These are phyloP conservation scores for Sambucus nigra DNA, from an alignment of 129 eudicot species.

Conservation along the genomic window DNA sequence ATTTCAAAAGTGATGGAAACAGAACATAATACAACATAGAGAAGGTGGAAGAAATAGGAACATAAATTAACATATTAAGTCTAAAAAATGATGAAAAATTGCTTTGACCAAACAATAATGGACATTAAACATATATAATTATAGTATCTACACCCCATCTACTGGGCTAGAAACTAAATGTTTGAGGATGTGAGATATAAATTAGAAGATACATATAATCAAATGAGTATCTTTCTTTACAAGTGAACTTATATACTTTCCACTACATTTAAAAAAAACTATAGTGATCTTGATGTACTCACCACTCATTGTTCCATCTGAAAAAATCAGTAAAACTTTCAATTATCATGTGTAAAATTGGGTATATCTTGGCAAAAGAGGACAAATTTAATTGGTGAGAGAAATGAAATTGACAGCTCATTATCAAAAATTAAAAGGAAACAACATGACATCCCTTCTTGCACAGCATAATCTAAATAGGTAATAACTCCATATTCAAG, in stretches of 20 bases:
- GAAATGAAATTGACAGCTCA: background rate
- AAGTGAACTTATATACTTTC: background rate
- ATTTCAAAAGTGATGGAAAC: too few species aligned
- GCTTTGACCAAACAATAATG: too few species aligned
- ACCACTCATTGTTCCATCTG: conserved; percentile 3
- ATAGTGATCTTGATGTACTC: conserved; percentile 1
- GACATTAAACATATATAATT: too few species aligned
- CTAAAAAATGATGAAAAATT: too few species aligned
- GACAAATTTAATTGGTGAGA: background rate
- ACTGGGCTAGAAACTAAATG: background rate
- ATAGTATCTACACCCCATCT: too few species aligned
- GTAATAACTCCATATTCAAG: too few species aligned
- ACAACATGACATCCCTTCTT: conserved; percentile 95
- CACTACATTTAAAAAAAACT: background rate
- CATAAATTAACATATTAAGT: too few species aligned
- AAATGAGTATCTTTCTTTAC: background rate
- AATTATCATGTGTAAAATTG: background rate
- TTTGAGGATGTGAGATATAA: background rate
- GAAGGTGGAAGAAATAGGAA: too few species aligned
- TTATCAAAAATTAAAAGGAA: conserved; percentile 70
- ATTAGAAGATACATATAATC: background rate
- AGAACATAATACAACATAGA: too few species aligned
- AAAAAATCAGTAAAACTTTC: background rate
- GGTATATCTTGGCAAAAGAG: background rate
- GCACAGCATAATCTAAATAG: conserved; percentile 80